phyloP scores from a whole-genome alignment of 768 basidiomycete genomes.

The Termitomyces sp. region DNA sequence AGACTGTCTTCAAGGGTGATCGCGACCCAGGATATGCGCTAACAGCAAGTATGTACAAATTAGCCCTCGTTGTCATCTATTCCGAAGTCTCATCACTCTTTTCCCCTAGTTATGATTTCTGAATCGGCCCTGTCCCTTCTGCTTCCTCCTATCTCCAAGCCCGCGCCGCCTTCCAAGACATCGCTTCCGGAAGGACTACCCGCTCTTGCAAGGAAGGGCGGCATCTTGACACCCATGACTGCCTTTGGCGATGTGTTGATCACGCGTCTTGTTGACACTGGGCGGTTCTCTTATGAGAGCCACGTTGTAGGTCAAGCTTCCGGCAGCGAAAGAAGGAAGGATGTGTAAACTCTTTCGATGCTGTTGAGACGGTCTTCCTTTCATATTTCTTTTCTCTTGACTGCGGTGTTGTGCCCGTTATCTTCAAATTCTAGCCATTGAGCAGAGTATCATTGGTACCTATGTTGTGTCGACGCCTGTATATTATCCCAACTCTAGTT shows the following conservation, averaged over 20 bases:
- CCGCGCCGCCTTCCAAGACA: slow-evolving; percentile 5
- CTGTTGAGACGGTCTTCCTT: background rate
- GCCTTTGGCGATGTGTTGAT: slow-evolving; percentile 78
- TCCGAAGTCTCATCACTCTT: background rate
- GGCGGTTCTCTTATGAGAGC: slow-evolving; percentile 52
- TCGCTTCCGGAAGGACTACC: slow-evolving; percentile 44
- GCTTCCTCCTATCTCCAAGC: slow-evolving; percentile 33
- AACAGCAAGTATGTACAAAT: slow-evolving; percentile 40
- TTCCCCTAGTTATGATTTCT: slow-evolving; percentile 66
- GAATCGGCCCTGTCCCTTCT: slow-evolving; percentile 75
- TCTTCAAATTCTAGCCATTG: too few species aligned
- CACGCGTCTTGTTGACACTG: slow-evolving; percentile 55
- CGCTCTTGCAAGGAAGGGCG: slow-evolving; percentile 54
- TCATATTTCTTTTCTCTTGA: too few species aligned
- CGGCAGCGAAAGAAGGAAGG: slow-evolving; percentile 16
- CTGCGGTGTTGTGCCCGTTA: too few species aligned
- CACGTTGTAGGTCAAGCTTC: slow-evolving; percentile 29
- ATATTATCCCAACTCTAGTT: too few species aligned
- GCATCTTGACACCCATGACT: slow-evolving; percentile 77
- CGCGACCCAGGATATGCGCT: slow-evolving; percentile 77
- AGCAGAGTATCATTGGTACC: too few species aligned
- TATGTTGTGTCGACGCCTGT: too few species aligned
- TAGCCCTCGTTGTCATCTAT: slow-evolving; percentile 6
- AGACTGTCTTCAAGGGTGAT: slow-evolving; percentile 55
- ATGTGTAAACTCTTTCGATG: slow-evolving; percentile 7